Evolutionary conservation across 768 basidiomycete genomes (phyloP).

Genomic region (Hericium alpestre): DNA sequence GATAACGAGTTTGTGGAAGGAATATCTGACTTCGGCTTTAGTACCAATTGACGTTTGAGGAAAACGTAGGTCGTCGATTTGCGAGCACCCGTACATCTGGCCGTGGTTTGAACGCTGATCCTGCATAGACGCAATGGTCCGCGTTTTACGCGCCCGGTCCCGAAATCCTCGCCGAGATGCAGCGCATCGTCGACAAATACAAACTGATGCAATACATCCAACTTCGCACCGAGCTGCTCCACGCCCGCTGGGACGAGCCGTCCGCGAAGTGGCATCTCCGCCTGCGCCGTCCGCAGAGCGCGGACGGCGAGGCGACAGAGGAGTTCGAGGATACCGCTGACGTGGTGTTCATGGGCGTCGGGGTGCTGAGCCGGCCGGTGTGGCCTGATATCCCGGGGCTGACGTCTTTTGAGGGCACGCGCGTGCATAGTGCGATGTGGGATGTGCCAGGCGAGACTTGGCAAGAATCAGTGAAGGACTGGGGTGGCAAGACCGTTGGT

Average conservation of each 20-base stretch:
- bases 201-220: slow-evolving; percentile 42
- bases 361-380: slow-evolving; percentile 28
- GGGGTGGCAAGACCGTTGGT: slow-evolving; percentile 14
- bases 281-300: slow-evolving; percentile 22
- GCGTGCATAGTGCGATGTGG: slow-evolving; percentile 30
- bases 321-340: slow-evolving; percentile 16
- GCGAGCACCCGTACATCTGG: background rate
- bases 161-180: slow-evolving; percentile 44
- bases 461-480: slow-evolving; percentile 12
- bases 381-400: slow-evolving; percentile 30
- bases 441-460: background rate
- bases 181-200: slow-evolving; percentile 46
- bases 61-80: slow-evolving; percentile 1
- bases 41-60: slow-evolving; percentile 9
- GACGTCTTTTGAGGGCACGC: slow-evolving; percentile 21
- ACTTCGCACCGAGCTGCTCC: slow-evolving; percentile 42
- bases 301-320: slow-evolving; percentile 1
- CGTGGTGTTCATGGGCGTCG: slow-evolving; percentile 24
- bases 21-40: background rate
- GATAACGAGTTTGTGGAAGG: background rate
- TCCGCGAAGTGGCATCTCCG: slow-evolving; percentile 47
- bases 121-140: slow-evolving; percentile 13
- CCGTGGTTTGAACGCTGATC: background rate
- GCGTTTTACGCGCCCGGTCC: slow-evolving; percentile 6
- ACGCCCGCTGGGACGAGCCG: slow-evolving; percentile 39